Percentiles rank a stretch among this genome's conserved stretches.
phyloP scores from a whole-genome alignment of 306 rosid species.

The Lotus japonicus region DNA sequence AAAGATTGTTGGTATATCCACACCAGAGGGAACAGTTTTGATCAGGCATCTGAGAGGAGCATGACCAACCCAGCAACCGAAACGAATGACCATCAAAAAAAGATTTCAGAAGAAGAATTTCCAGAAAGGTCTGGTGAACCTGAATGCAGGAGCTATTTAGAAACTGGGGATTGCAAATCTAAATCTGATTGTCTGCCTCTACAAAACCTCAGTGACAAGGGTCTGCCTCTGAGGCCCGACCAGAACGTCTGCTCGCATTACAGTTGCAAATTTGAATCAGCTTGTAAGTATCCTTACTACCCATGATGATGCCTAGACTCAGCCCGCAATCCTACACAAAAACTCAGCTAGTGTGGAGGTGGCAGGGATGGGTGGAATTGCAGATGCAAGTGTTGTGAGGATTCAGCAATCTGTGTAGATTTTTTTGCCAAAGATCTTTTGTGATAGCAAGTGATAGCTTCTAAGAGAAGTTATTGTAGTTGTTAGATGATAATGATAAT shows the following conservation, averaged over 20 bases:
- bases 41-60: too few species aligned
- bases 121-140: conserved; percentile 96
- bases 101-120: conserved; percentile 44
- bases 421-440: too few species aligned
- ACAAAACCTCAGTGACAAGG: conserved; percentile 72
- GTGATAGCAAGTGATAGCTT: too few species aligned
- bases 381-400: conserved; percentile 29
- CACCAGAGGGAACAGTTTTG: too few species aligned
- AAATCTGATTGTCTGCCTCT: conserved; percentile 62
- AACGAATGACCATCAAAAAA: conserved; percentile 48
- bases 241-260: conserved; percentile 65
- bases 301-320: conserved; percentile 36
- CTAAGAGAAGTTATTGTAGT: too few species aligned
- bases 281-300: conserved; percentile 64
- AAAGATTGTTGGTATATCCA: too few species aligned
- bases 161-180: conserved; percentile 84
- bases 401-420: too few species aligned
- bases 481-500: too few species aligned
- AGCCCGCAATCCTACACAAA: conserved; percentile 38
- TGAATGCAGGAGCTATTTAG: conserved; percentile 69
- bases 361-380: conserved; percentile 43
- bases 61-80: conserved; percentile 1
- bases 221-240: conserved; percentile 91
- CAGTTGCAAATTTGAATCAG: conserved; percentile 87
- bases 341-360: conserved; percentile 32